These are phyloP conservation scores for Gremmenia infestans DNA, from an alignment of 2,329 filamentous ascomycete species.

Conservation along the genomic window DNA sequence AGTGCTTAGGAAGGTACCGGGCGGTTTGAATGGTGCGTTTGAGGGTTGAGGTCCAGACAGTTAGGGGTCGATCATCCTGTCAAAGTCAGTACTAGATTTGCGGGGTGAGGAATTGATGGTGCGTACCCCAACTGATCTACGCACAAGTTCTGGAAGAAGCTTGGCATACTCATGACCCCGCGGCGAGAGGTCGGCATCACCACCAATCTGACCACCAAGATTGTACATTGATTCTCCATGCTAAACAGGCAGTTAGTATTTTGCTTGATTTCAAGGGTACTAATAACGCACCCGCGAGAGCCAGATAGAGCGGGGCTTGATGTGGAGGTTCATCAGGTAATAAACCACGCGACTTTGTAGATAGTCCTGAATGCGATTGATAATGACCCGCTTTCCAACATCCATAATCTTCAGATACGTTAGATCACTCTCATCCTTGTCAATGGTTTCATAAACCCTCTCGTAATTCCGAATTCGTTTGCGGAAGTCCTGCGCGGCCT, in stretches of 20 bases:
- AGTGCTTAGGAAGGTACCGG: constrained; percentile 71
- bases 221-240: constrained; percentile 96
- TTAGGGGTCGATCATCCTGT: constrained; percentile 54
- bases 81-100: constrained; percentile 1
- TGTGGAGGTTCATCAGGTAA: constrained; percentile 97
- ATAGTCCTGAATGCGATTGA: constrained; percentile 96
- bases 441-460: constrained; percentile 91
- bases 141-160: constrained; percentile 78
- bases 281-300: constrained; percentile 68
- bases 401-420: constrained; percentile 98
- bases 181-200: constrained; percentile 79
- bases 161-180: constrained; percentile 84
- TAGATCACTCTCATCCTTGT: constrained; percentile 78
- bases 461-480: constrained; percentile 96
- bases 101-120: background rate
- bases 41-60: constrained; percentile 71
- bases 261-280: background rate
- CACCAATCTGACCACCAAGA: constrained; percentile 83
- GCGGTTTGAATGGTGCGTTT: constrained; percentile 89
- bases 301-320: constrained; percentile 95
- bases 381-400: constrained; percentile 91
- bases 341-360: constrained; percentile 95
- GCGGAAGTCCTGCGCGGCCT: constrained; percentile 85
- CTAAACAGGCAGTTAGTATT: constrained; percentile 39
- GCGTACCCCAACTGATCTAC: constrained; percentile 78